phyloP scores from a whole-genome alignment of 257 asterid genomes.

The Paraleonurus japonicus region DNA sequence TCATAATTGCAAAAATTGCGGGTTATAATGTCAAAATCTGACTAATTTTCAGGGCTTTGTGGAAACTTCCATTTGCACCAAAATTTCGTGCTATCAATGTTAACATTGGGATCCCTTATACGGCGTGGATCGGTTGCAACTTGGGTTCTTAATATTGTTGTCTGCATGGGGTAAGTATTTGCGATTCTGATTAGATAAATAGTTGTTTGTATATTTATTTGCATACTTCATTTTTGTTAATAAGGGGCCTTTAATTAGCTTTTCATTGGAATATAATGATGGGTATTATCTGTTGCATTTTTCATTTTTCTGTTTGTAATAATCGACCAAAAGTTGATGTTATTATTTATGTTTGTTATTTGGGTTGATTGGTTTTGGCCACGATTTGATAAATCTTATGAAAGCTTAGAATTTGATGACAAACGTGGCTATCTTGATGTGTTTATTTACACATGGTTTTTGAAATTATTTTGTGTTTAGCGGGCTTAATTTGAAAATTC shows the following conservation, averaged over 20 bases:
- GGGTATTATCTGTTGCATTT: neutral
- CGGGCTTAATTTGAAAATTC: neutral
- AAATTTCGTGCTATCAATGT: constrained; percentile 45
- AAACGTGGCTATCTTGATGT: constrained; percentile 5
- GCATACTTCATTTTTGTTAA: neutral
- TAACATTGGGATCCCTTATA: constrained; percentile 54
- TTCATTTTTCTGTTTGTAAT: neutral
- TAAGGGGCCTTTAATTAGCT: neutral
- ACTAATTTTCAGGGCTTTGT: constrained; percentile 41
- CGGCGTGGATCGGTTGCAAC: constrained; percentile 60
- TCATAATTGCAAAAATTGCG: neutral
- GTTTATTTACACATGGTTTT: neutral
- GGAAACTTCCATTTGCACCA: constrained; percentile 1
- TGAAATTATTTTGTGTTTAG: neutral
- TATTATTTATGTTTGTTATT: neutral
- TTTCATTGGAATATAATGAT: constrained; percentile 9
- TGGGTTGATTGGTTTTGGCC: constrained; percentile 5
- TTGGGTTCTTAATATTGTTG: constrained; percentile 52
- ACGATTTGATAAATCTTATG: neutral
- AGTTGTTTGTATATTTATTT: neutral
- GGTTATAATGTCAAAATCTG: neutral
- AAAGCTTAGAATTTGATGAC: constrained; percentile 1
- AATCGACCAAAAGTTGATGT: neutral
- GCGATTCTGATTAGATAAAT: neutral
- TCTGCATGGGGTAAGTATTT: constrained; percentile 78